Percentiles rank a stretch among this genome's conserved stretches.
Evolutionary conservation across 163 green algal genomes (phyloP).

Genomic region (Volvox carteri): DNA sequence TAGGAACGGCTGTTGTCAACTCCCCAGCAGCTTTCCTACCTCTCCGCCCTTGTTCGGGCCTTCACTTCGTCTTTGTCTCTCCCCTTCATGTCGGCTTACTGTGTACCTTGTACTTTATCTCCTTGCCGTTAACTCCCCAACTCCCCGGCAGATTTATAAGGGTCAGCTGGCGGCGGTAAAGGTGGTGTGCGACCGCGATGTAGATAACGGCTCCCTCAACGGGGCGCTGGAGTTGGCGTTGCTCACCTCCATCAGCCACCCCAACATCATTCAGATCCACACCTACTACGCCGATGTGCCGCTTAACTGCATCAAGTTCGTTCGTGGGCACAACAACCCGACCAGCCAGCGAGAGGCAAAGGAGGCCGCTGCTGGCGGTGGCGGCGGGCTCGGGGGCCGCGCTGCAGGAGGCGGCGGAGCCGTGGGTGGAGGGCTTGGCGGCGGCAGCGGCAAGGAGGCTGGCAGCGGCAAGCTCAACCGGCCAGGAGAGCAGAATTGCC

Average conservation of each 20-base stretch:
- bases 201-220: slow-evolving; percentile 55
- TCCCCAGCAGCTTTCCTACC: too few species aligned
- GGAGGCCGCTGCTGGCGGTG: neutral
- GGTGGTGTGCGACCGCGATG: slow-evolving; percentile 57
- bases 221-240: slow-evolving; percentile 57
- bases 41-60: too few species aligned
- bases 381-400: too few species aligned
- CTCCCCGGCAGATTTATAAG: slow-evolving; percentile 45
- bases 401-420: neutral
- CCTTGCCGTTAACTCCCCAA: too few species aligned
- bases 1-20: too few species aligned
- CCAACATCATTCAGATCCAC: slow-evolving; percentile 63
- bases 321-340: slow-evolving; percentile 48
- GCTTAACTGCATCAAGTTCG: slow-evolving; percentile 54
- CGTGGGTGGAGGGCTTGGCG: neutral
- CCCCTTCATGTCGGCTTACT: too few species aligned
- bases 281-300: slow-evolving; percentile 60
- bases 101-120: too few species aligned
- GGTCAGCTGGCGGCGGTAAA: slow-evolving; percentile 55
- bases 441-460: slow-evolving; percentile 34
- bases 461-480: slow-evolving; percentile 36
- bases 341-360: slow-evolving; percentile 12
- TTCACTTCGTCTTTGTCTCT: too few species aligned
- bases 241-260: slow-evolving; percentile 58
- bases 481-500: slow-evolving; percentile 52